Percentiles rank a stretch among this genome's conserved stretches.
Evolutionary conservation across 768 basidiomycete species (phyloP).

Genomic region (Cubamyces sp.): DNA sequence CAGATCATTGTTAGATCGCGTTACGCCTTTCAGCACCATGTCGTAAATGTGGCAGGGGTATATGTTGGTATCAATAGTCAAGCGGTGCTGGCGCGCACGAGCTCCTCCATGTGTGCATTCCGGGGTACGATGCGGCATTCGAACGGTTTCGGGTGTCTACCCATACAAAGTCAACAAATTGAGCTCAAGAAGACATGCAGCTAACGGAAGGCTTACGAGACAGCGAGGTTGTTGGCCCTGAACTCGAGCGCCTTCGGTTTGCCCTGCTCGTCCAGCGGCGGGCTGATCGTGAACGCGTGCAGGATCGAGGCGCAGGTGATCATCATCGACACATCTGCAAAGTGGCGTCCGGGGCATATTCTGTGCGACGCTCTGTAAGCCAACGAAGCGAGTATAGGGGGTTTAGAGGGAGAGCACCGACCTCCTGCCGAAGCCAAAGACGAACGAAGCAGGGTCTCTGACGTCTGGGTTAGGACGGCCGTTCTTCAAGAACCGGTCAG

Average conservation of each 20-base stretch:
- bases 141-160: constrained; percentile 4
- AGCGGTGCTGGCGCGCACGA: constrained; percentile 1
- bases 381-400: neutral
- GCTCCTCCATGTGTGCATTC: constrained; percentile 7
- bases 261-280: constrained; percentile 9
- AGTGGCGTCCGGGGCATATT: constrained; percentile 16
- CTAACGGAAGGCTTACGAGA: constrained; percentile 7
- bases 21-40: neutral
- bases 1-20: neutral
- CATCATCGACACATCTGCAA: constrained; percentile 7
- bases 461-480: constrained; percentile 4
- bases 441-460: constrained; percentile 17
- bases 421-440: constrained; percentile 26
- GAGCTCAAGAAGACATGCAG: no score
- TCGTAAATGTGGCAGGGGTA: neutral
- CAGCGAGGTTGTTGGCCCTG: constrained; percentile 5
- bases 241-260: constrained; percentile 3
- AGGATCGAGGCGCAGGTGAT: constrained; percentile 14
- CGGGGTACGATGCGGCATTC: constrained; percentile 10
- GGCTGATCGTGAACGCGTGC: constrained; percentile 9
- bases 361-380: neutral
- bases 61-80: neutral
- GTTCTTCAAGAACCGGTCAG: constrained; percentile 17
- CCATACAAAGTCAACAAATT: neutral
- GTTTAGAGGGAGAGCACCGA: neutral